Base-by-base conservation (phyloP, 169 alveolate genomes). In the Amoebophrya sp. region DNA sequence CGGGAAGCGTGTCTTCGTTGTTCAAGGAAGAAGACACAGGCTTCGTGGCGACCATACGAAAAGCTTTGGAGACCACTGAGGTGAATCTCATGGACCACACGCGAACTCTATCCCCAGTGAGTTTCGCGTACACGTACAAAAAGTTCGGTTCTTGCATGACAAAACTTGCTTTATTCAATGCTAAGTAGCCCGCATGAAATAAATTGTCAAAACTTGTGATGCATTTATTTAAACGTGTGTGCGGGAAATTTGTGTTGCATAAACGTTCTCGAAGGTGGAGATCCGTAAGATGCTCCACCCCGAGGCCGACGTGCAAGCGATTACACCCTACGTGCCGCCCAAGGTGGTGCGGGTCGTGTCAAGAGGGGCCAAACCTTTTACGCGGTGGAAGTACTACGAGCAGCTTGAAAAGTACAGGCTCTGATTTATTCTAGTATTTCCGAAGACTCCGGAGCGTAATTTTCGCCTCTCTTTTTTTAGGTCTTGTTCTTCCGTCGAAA, bases 41-140 rank as follows among this genome's bases (percentile, higher is more conserved):
- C 32, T 66, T 66, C 35, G 83, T 25, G 83, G 83, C 83, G 35
- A 66, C 83, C 12, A 66, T 66, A 66, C 83, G 83, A n/a, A 66
- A 66, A 66, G 83, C 83, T 12, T 25, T 66, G 35, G 83, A 66
- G 18, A 66, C 83, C 7, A 66, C 83, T 0, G 83, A 66, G 35
- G 35, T 66, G 39, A 66, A 66, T 25, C 12, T 66, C 35, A 3
- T 66, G 35, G 83, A 66, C 83, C 12, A 7, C 83, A 66, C 83
- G 83, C 83, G 83, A 25, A n/a, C n/a, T n/a, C n/a, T n/a, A n/a
- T n/a, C n/a, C n/a, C n/a, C n/a, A n/a, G n/a, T n/a, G n/a, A n/a
- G n/a, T n/a, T n/a, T n/a, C n/a, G n/a, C n/a, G n/a, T n/a, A n/a
- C n/a, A n/a, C n/a, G n/a, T n/a, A n/a, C n/a, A n/a, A n/a, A n/a